Evolutionary conservation across 2,329 filamentous ascomycete species (phyloP), one percentile per base, ranked within the genome.

Genomic region (Domatiomyces globalis): DNA sequence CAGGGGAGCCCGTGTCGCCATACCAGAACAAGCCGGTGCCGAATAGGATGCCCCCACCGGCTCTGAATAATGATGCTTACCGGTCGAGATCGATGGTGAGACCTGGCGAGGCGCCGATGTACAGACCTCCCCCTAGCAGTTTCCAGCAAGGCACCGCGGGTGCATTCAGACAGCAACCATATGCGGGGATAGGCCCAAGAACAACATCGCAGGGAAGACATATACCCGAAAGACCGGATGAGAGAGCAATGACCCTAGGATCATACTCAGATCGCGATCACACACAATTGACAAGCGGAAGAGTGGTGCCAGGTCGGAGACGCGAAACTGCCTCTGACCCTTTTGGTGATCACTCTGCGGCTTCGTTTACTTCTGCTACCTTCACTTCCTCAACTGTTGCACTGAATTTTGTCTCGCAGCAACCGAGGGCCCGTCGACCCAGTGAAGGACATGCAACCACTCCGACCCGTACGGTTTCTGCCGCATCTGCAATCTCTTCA

Each of bases 231-330:
- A 81, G 90, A 50, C 85, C 89, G 55, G 87, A 94, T 51, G 90
- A 96, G 62, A 90, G 92, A 52, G 83, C 92, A 56, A 96, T 96
- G 92, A 95, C 90, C 45, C 84, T 98, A 83, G 92, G 84, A 4
- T 87, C 85, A 8, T 85, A 87, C 60, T 76, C 55, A 36, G 87
- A 94, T 60, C 84, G 85, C 62, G 74, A 88, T 45, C 84, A 92
- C 66, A 69, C 73, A 10, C 90, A 95, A 68, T 95, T 89, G 5
- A 94, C 90, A 80, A 94, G 86, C 64, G 92, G 92, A 46, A 80
- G 92, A 59, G 77, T 94, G 18, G 94, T 98, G 58, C 92, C 92
- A 2, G 85, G 83, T 62, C 78, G 85, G 67, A 74, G 76, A 57
- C 72, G 79, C 54, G 79, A 81, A 53, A 79, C 79, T 9, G 67